A percentile compares a stretch with the other conserved stretches of the same genome.
Conservation (phyloP, 768 basidiomycete genomes). For the Boletus reticuloceps region DNA sequence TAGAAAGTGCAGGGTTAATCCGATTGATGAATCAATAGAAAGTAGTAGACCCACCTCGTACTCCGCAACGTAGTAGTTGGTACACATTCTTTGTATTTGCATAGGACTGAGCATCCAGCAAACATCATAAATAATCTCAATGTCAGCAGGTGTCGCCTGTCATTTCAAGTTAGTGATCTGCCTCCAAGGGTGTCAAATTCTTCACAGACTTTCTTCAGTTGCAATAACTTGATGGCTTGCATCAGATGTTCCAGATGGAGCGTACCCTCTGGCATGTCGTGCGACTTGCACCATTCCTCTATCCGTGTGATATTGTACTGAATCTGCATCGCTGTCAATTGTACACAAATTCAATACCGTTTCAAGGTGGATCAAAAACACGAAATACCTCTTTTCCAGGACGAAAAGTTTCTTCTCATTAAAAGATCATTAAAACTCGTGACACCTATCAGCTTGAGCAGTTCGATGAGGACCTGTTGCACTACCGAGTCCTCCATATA, state of each 20-base stretch:
- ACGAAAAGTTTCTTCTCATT: slow-evolving; percentile 98
- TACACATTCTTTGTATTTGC: slow-evolving; percentile 99
- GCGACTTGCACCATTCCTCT: slow-evolving; percentile 99
- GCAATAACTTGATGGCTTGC: slow-evolving; percentile 98
- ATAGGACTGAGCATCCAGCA: slow-evolving; percentile 99
- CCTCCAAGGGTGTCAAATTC: background rate
- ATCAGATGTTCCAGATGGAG: slow-evolving; percentile 97
- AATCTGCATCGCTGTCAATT: slow-evolving; percentile 90
- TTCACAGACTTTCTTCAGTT: slow-evolving; percentile 85
- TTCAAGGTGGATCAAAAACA: background rate
- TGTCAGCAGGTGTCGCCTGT: slow-evolving; percentile 89
- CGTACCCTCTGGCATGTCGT: slow-evolving; percentile 98
- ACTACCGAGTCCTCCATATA: slow-evolving; percentile 98
- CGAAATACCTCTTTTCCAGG: slow-evolving; percentile 93
- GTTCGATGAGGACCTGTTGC: slow-evolving; percentile 91
- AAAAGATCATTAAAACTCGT: slow-evolving; percentile 97
- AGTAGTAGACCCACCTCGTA: slow-evolving; percentile 70
- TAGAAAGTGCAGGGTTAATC: slow-evolving; percentile 28
- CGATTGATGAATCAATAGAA: background rate
- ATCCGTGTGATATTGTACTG: slow-evolving; percentile 98
- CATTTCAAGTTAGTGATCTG: slow-evolving; percentile 6
- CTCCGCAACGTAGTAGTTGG: slow-evolving; percentile 98
- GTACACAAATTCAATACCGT: background rate
- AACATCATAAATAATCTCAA: slow-evolving; percentile 98
- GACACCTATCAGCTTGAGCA: slow-evolving; percentile 93